Evolutionary conservation across 257 asterid species (phyloP), one percentile per base, ranked within the genome.

Genomic region (Rhazya stricta): DNA sequence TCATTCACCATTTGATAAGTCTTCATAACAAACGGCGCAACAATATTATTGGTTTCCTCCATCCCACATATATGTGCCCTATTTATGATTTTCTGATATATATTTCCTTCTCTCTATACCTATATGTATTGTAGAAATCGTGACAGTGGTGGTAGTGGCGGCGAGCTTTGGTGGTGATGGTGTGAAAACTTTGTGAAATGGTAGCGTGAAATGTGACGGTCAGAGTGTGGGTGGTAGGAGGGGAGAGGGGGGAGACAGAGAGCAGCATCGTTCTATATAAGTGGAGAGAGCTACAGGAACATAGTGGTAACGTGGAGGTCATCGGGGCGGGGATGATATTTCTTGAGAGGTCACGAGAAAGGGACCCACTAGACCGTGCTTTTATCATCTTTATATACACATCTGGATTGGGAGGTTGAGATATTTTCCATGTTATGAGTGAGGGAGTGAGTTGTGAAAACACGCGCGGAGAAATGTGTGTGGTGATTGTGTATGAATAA

Each of bases 1-100:
- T 91, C 98, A 53, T 81, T 85, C 78, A 91, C 98, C 97, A 93
- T 93, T 76, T 93, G 93, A 65, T 91, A 93, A 43, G 97, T 89
- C 83, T 93, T 93, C 90, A 85, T 73, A 77, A 93, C 94, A 71
- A 93, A 93, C 63, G 96, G 94, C 21, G 96, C 90, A 0, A 85
- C 42, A 19, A 78, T 74, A 68, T 58, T 74, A 68, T 58, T 81
- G n/a, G 67, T 73, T 27, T 67, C 78, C 81, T 90, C 91, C 89
- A 81, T 89, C 76, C 74, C 77, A 51, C 73, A 70, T 79, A 81
- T 43, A n/a, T 34, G 46, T 68, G 7, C 25, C 58, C 27, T 3
- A 39, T 21, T 0, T 51, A 51, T 51, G 25, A 13, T 15, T 48
- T 48, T 15, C 54, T 1, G 11, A 48, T n/a, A 16, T 67, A 3